phyloP scores from a whole-genome alignment of 2,329 filamentous ascomycete genomes.

The Cladophialophora bantiana region DNA sequence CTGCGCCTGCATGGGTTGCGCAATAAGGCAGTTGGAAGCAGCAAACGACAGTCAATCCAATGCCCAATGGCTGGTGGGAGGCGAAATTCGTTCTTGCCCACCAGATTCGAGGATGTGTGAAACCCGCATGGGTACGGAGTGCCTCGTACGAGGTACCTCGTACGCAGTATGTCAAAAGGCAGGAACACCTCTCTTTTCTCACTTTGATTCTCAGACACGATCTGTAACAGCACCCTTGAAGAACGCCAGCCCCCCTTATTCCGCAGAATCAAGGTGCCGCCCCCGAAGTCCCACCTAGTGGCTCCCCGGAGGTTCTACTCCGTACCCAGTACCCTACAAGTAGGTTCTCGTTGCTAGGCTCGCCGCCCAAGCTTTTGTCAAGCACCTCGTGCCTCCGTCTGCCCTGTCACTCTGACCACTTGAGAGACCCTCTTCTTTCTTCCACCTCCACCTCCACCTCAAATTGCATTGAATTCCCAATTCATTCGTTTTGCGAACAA shows the following conservation, averaged over 20 bases:
- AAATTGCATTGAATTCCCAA: background rate
- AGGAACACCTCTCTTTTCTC: background rate
- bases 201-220: background rate
- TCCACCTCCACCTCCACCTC: background rate
- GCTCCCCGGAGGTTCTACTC: background rate
- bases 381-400: background rate
- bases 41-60: background rate
- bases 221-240: background rate
- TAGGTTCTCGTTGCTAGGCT: background rate
- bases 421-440: background rate
- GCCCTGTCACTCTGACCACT: background rate
- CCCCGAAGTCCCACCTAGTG: background rate
- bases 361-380: conserved; percentile 1
- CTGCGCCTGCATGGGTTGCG: conserved; percentile 22
- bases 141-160: background rate
- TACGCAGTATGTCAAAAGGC: background rate
- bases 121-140: background rate
- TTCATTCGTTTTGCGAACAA: conserved; percentile 1
- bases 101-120: background rate
- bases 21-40: conserved; percentile 13
- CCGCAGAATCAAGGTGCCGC: background rate
- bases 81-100: background rate
- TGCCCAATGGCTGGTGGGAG: background rate
- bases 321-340: background rate
- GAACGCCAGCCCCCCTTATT: background rate